Conservation (phyloP, 106 monocot species). For the Platanthera zijinensis region DNA sequence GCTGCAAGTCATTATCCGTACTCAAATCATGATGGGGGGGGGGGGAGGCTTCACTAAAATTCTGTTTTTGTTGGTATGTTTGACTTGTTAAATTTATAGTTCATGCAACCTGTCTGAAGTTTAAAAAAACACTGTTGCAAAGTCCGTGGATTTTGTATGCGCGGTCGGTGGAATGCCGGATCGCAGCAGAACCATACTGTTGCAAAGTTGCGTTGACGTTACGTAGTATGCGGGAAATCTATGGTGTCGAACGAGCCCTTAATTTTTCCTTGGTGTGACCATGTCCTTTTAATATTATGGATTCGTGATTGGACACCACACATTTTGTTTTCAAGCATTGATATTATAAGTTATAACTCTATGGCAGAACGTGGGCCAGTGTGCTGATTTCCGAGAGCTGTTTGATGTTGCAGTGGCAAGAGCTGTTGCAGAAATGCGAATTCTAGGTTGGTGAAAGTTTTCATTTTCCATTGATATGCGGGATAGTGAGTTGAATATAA, state of each 20-base stretch:
- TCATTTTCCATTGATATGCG: not conserved
- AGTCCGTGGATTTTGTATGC: too few species aligned
- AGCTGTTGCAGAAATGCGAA: slow-evolving; percentile 96
- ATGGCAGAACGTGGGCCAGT: slow-evolving; percentile 83
- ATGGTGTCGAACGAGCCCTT: too few species aligned
- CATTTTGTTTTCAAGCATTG: not conserved
- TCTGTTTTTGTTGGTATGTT: not conserved
- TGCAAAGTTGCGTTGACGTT: too few species aligned
- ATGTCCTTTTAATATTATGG: not conserved
- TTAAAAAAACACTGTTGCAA: too few species aligned
- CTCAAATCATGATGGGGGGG: not conserved
- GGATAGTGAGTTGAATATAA: not conserved
- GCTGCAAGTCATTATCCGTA: not conserved
- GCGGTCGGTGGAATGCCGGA: too few species aligned
- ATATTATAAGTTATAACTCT: slow-evolving; percentile 26
- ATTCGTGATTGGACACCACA: not conserved
- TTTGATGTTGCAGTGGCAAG: slow-evolving; percentile 94
- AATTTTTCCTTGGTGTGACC: too few species aligned
- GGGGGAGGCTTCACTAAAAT: not conserved
- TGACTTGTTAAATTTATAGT: too few species aligned
- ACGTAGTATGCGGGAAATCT: too few species aligned
- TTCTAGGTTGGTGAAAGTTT: slow-evolving; percentile 40
- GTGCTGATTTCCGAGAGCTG: slow-evolving; percentile 56
- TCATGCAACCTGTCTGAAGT: too few species aligned
- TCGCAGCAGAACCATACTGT: too few species aligned